These are phyloP conservation scores for Aspergillus pseudotamarii DNA, from an alignment of 2,329 filamentous ascomycete genomes.

Conservation along the genomic window DNA sequence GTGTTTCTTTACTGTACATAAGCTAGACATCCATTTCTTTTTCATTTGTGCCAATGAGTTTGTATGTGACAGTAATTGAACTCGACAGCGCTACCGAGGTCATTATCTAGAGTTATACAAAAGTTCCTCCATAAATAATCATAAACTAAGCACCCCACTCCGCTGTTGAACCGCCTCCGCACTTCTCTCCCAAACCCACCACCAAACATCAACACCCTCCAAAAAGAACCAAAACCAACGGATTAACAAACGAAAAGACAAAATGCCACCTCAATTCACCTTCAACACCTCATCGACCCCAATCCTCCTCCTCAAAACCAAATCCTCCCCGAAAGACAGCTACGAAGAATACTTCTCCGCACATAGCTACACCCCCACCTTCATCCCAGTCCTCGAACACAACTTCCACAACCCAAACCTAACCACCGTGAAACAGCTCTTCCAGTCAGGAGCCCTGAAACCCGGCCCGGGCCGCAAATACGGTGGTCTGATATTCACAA, in stretches of 20 bases:
- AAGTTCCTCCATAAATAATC: not conserved
- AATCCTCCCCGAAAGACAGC: constrained; percentile 47
- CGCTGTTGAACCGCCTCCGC: constrained; percentile 5
- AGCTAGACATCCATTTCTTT: constrained; percentile 41
- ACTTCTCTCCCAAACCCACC: not conserved
- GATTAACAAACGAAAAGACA: constrained; percentile 7
- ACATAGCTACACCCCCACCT: constrained; percentile 38
- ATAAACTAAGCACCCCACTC: not conserved
- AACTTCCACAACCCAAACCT: constrained; percentile 43
- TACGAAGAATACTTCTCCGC: constrained; percentile 49
- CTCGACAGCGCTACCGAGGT: not conserved
- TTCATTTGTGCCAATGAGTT: constrained; percentile 28
- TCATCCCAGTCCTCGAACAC: constrained; percentile 52
- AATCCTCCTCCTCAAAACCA: constrained; percentile 53
- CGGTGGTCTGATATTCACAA: constrained; percentile 54
- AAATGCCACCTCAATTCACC: constrained; percentile 3
- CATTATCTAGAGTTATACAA: not conserved
- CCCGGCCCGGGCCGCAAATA: constrained; percentile 32
- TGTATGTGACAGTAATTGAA: not conserved
- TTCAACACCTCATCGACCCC: constrained; percentile 25
- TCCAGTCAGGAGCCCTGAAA: constrained; percentile 35
- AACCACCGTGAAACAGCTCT: constrained; percentile 35
- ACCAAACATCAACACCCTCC: not conserved
- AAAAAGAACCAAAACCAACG: not conserved
- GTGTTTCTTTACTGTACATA: constrained; percentile 45